Evolutionary conservation across 768 basidiomycete genomes (phyloP), one percentile per base, ranked within the genome.

Genomic region (Russula dissimulans): DNA sequence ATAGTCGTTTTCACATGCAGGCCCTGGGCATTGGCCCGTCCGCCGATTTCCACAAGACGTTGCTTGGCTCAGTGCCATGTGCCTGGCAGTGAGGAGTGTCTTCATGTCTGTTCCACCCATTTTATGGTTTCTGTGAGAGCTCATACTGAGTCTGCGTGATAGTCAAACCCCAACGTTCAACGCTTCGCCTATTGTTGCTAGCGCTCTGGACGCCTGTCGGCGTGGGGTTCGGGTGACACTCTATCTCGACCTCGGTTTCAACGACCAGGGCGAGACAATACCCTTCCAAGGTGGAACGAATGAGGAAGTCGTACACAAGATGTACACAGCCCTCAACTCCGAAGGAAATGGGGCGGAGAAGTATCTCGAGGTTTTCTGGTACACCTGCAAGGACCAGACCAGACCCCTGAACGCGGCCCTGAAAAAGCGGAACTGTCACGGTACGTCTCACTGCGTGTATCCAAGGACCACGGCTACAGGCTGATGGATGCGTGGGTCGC

Each of bases 101-200:
- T 86, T 87, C 72, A 84, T 87, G 79, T 78, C 26, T 41, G 77
- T 71, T 36, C 34, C 34, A 36, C 34, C 34, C 10, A 36, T 36
- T 10, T 36, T 10, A 10, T 36, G 7, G 34, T 36, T 10, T 10
- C 10, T 10, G 34, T 26, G 34, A 10, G 32, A 9, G 45, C n/a
- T 2, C 14, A 12, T 45, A 29, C 47, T 59, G 58, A 59, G 44
- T 36, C 34, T 36, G 10, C 34, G 7, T 26, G 22, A 9, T 66
- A 80, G 77, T 57, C 87, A 89, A 76, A 82, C 84, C 0, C 87
- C 87, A 1, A 86, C 84, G 8, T 78, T 87, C 60, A 88, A 89
- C 61, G 85, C 87, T 4, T 71, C 70, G 17, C 86, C 85, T 3
- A 77, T 85, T 32, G 78, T 86, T 22, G 73, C 79, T 15, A 83